Evolutionary conservation across 1,139 yeast genomes (phyloP), one percentile per base, ranked within the genome.

Genomic region (Hyphopichia fennica): DNA sequence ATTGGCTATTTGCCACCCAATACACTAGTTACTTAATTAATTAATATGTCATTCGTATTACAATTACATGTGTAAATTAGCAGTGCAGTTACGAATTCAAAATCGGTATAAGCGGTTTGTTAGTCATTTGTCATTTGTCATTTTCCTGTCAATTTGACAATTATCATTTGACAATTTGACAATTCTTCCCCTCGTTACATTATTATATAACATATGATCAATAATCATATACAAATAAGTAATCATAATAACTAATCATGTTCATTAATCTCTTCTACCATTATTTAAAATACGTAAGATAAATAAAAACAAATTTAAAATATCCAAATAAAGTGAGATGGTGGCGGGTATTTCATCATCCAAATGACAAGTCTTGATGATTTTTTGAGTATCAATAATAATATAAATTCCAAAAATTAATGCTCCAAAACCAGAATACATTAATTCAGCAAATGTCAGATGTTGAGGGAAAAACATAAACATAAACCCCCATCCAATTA

Each of bases 291-390:
- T 75, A 46, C 96, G 73, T 60, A 89, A 75, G 49, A 89, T 83
- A 62, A 81, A 82, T 52, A 89, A 63, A 69, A 89, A 89, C 65
- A 89, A 74, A 65, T 89, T 89, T 63, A 89, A 71, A 38, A 89
- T 76, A 59, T 89, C 96, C 71, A 89, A 75, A 62, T 89, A 89
- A 46, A 89, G 75, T 49, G 79, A 69, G 57, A 89, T 81, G 15
- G 95, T 81, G 40, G 95, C 89, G 23, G 86, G 81, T 16, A 91
- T 77, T 53, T 88, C 96, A 54, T 90, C 96, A 51, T 87, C 96
- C 46, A 95, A 84, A 57, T 86, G 87, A 53, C 79, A 85, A 45
- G 83, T 84, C 56, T 87, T 85, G 80, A 89, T 77, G 41, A 93
- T 79, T 49, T 81, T 65, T 64, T 89, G 96, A 22, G 96, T 89